These are phyloP conservation scores for Pythium pyrilobum DNA, from an alignment of 352 stramenopile genomes.

Conservation along the genomic window DNA sequence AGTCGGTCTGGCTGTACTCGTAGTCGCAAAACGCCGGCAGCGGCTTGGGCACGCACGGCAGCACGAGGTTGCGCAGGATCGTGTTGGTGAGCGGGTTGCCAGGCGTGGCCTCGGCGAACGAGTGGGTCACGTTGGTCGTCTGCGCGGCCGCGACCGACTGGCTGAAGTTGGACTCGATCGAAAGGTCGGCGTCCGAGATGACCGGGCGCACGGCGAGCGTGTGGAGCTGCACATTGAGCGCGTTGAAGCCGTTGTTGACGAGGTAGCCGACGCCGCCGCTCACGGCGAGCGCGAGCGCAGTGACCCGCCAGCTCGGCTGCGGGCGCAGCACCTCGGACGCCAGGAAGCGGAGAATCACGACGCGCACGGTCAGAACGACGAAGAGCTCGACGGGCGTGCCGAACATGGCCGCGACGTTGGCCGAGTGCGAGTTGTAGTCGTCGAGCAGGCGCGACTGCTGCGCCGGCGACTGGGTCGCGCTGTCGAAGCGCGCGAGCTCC, in stretches of 20 bases:
- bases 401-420: background rate
- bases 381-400: background rate
- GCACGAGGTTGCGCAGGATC: background rate
- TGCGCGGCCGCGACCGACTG: background rate
- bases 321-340: background rate
- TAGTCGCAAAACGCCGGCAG: background rate
- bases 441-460: background rate
- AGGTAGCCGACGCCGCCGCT: background rate
- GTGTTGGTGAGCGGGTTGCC: background rate
- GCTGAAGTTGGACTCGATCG: background rate
- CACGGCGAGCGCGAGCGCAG: background rate
- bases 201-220: background rate
- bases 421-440: conserved; percentile 2
- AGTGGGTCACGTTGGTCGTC: background rate
- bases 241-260: background rate
- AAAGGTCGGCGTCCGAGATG: background rate
- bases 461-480: background rate
- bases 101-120: background rate
- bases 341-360: background rate
- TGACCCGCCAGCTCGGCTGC: background rate
- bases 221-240: background rate
- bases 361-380: background rate
- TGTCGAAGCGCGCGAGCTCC: background rate
- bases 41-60: background rate
- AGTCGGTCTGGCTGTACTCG: background rate